phyloP scores from a whole-genome alignment of 306 rosid species.

The Sindora glabra region DNA sequence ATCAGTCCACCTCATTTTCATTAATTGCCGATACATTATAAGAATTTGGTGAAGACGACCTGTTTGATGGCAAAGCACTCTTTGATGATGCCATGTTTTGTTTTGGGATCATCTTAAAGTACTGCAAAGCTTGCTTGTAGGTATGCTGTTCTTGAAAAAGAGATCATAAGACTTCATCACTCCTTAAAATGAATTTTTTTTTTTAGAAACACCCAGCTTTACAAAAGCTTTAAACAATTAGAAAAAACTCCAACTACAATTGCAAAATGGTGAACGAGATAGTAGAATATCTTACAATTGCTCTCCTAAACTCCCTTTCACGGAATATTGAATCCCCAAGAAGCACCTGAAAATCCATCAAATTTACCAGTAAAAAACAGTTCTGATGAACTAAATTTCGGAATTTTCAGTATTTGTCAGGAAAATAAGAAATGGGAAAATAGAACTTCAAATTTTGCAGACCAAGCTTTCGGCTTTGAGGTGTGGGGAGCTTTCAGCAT shows the following conservation, averaged over 20 bases:
- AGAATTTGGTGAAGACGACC: slow-evolving; percentile 87
- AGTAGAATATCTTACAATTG: slow-evolving; percentile 52
- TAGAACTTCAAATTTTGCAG: slow-evolving; percentile 2
- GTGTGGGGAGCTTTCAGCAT: slow-evolving; percentile 64
- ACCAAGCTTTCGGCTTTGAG: slow-evolving; percentile 93
- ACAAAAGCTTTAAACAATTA: background rate
- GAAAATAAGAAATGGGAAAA: background rate
- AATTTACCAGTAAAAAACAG: background rate
- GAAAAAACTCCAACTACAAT: background rate
- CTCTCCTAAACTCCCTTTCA: slow-evolving; percentile 81
- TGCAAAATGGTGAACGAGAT: background rate
- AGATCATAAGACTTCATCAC: background rate
- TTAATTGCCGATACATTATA: slow-evolving; percentile 61
- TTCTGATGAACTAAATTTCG: background rate
- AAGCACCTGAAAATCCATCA: slow-evolving; percentile 45
- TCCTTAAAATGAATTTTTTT: background rate
- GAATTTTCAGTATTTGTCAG: background rate
- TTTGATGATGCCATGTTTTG: slow-evolving; percentile 55
- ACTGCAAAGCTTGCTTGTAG: slow-evolving; percentile 84
- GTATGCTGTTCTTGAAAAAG: slow-evolving; percentile 50
- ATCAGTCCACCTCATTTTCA: slow-evolving; percentile 74
- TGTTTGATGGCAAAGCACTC: slow-evolving; percentile 59
- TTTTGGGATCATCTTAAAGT: slow-evolving; percentile 68
- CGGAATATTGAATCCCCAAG: slow-evolving; percentile 75
- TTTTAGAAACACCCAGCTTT: too few relatives aligned